Conservation (phyloP, 768 basidiomycete species). For the Hysterangium stoloniferum region DNA sequence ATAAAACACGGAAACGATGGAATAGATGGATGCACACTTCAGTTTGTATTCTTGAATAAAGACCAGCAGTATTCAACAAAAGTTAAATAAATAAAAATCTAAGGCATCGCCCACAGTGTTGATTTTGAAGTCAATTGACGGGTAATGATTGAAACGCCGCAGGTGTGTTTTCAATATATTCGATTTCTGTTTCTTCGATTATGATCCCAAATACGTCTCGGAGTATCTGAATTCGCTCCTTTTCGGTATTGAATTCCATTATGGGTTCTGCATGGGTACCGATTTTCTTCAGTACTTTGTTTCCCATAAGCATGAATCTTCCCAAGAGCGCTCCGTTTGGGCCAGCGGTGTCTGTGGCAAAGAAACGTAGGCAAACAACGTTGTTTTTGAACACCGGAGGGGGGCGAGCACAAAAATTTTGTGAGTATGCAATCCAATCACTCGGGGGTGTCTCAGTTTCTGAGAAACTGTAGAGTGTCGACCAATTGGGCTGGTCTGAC, state of each 20-base stretch:
- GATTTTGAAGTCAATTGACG: no score
- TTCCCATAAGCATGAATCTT: background rate
- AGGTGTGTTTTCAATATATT: no score
- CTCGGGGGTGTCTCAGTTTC: background rate
- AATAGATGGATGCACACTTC: no score
- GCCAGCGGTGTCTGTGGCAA: background rate
- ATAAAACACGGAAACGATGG: no score
- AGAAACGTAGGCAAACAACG: background rate
- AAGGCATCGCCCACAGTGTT: no score
- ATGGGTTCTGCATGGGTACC: background rate
- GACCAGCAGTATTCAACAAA: no score
- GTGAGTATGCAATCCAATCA: constrained; percentile 6
- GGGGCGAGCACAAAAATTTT: constrained; percentile 1
- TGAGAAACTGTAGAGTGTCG: background rate
- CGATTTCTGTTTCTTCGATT: background rate
- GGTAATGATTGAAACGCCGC: no score
- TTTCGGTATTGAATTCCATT: constrained; percentile 5
- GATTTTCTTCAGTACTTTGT: background rate
- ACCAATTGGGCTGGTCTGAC: constrained; percentile 5
- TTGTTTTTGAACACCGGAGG: background rate
- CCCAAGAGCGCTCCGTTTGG: background rate
- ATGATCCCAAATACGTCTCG: constrained; percentile 6
- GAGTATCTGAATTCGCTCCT: constrained; percentile 1
- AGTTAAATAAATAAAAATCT: no score
- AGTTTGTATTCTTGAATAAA: no score